Percentiles rank a stretch among this genome's conserved stretches.
Conservation (phyloP, 225 moss, liverwort and hornwort species). For the Antitrichia curtipendula region DNA sequence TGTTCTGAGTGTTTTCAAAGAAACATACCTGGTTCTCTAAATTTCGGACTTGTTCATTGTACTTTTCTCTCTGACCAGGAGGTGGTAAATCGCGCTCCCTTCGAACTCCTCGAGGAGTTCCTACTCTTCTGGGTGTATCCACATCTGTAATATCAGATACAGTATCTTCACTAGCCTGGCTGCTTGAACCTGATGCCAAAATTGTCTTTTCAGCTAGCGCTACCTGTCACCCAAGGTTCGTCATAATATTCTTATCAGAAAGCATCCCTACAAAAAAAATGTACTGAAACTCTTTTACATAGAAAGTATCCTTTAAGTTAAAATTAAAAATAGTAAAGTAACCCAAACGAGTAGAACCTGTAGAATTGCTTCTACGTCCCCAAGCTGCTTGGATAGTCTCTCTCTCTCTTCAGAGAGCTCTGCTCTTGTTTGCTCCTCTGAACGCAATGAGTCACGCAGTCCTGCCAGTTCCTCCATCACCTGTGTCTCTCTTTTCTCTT, state of each 20-base stretch:
- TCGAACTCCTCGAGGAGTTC: constrained; percentile 54
- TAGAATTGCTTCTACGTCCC: constrained; percentile 55
- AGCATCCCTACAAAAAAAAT: neutral
- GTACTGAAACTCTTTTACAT: neutral
- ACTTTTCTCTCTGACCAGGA: constrained; percentile 58
- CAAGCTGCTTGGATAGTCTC: constrained; percentile 60
- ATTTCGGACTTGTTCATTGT: constrained; percentile 58
- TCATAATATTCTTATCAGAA: neutral
- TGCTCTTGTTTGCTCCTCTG: constrained; percentile 68
- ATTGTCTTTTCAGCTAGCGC: constrained; percentile 56
- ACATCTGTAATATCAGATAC: constrained; percentile 42
- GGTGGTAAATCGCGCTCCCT: constrained; percentile 74
- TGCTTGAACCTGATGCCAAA: constrained; percentile 41
- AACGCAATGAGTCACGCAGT: constrained; percentile 63
- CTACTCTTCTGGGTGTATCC: constrained; percentile 53
- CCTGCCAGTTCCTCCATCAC: constrained; percentile 82
- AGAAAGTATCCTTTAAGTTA: neutral
- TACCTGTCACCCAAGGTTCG: constrained; percentile 31
- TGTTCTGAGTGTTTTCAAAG: neutral
- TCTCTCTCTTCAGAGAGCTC: constrained; percentile 87
- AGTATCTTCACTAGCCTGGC: constrained; percentile 34
- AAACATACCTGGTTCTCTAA: constrained; percentile 70
- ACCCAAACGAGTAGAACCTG: constrained; percentile 7
- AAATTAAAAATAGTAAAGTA: neutral
- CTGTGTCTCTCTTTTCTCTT: constrained; percentile 86